Evolutionary conservation across 2,329 filamentous ascomycete species (phyloP).

Genomic region (Bertia moriformis): DNA sequence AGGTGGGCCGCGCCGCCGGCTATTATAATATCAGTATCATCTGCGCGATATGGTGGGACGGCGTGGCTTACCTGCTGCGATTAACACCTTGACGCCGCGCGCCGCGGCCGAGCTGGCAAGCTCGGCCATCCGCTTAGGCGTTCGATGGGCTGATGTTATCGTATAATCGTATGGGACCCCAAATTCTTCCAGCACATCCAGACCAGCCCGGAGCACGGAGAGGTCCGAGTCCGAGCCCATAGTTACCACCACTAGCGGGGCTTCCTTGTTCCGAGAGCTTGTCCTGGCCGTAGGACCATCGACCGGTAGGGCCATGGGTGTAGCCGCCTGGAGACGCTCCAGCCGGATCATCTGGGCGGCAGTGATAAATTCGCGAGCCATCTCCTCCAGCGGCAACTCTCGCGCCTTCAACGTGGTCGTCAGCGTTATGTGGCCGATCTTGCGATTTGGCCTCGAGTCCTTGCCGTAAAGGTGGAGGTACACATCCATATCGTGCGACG

Average conservation of each 20-base stretch:
- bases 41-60: no score
- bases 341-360: slow-evolving; percentile 42
- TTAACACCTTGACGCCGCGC: slow-evolving; percentile 58
- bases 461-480: slow-evolving; percentile 86
- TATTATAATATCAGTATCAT: no score
- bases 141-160: slow-evolving; percentile 71
- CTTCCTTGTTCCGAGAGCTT: slow-evolving; percentile 11
- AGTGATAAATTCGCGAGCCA: slow-evolving; percentile 55
- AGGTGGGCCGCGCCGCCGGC: slow-evolving; percentile 62
- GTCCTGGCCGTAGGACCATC: slow-evolving; percentile 10
- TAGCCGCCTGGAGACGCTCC: no score
- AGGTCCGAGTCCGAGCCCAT: slow-evolving; percentile 77
- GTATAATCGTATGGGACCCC: slow-evolving; percentile 57
- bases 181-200: slow-evolving; percentile 56
- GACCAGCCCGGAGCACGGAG: slow-evolving; percentile 46
- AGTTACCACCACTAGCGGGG: slow-evolving; percentile 57
- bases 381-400: slow-evolving; percentile 38
- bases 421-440: slow-evolving; percentile 88
- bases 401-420: slow-evolving; percentile 53
- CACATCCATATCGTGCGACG: slow-evolving; percentile 28
- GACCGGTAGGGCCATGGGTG: slow-evolving; percentile 15
- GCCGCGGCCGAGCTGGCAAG: slow-evolving; percentile 48
- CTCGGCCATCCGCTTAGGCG: slow-evolving; percentile 54
- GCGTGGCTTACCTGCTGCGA: no score
- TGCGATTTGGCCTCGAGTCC: slow-evolving; percentile 70